Evolutionary conservation across 1,284 basidiomycete genomes (phyloP).

Genomic region (Neolentinus lepideus): DNA sequence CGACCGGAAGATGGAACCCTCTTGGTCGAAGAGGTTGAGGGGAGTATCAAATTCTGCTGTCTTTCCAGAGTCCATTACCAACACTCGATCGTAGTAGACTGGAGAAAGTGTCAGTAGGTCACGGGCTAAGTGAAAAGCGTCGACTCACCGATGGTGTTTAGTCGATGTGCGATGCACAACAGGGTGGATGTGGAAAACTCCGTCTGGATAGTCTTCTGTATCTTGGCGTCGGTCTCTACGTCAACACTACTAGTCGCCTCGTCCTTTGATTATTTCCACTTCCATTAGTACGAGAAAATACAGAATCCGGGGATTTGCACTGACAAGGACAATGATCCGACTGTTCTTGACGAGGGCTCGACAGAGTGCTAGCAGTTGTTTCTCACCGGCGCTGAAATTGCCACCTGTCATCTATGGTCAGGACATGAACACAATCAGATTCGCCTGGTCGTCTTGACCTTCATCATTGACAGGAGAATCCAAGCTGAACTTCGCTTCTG

Average conservation of each 20-base stretch:
- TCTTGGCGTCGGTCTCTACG: constrained; percentile 72
- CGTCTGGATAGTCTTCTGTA: constrained; percentile 68
- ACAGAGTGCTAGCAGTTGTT: constrained; percentile 70
- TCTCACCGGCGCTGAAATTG: constrained; percentile 75
- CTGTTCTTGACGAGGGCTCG: constrained; percentile 68
- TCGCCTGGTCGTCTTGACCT: constrained; percentile 25
- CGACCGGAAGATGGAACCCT: constrained; percentile 68
- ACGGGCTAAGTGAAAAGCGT: neutral
- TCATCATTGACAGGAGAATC: constrained; percentile 59
- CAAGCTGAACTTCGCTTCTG: constrained; percentile 61
- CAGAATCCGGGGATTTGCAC: constrained; percentile 11
- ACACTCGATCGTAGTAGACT: constrained; percentile 71
- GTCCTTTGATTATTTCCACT: constrained; percentile 37
- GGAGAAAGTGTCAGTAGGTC: constrained; percentile 2
- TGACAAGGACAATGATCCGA: constrained; percentile 61
- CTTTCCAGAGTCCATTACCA: constrained; percentile 67
- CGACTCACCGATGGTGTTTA: constrained; percentile 66
- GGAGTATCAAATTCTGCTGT: constrained; percentile 61
- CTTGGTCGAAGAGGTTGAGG: constrained; percentile 60
- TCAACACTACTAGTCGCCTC: constrained; percentile 85
- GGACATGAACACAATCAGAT: neutral
- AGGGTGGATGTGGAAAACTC: constrained; percentile 61
- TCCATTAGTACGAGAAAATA: constrained; percentile 10
- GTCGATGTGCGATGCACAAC: constrained; percentile 70
- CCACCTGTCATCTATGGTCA: constrained; percentile 31